Conservation (phyloP, 179 eudicot species). For the Nepenthes alata region DNA sequence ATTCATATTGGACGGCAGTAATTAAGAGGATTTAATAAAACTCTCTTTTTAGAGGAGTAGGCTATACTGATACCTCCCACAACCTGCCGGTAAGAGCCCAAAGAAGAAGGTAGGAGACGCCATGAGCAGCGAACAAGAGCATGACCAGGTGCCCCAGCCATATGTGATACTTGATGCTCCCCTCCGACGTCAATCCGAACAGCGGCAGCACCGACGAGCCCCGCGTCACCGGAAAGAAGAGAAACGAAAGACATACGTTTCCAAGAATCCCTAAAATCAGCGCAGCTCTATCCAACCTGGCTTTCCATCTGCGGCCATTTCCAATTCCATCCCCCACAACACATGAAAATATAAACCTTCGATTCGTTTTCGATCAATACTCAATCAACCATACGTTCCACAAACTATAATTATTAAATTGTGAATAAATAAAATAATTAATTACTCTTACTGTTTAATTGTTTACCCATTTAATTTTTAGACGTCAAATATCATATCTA, state of each 20-base stretch:
- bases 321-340: too few species aligned
- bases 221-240: constrained; percentile 55
- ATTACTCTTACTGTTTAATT: too few species aligned
- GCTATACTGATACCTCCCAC: constrained; percentile 20
- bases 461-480: not conserved
- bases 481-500: too few species aligned
- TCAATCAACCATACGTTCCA: too few species aligned
- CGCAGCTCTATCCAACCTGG: constrained; percentile 30
- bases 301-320: constrained; percentile 24
- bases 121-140: constrained; percentile 33
- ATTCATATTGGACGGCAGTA: too few species aligned
- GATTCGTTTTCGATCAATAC: too few species aligned
- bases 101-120: constrained; percentile 33
- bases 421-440: too few species aligned
- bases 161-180: constrained; percentile 55
- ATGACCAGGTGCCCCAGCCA: constrained; percentile 52
- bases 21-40: too few species aligned
- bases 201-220: constrained; percentile 45
- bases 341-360: too few species aligned
- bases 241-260: constrained; percentile 36
- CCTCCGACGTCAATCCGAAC: constrained; percentile 53
- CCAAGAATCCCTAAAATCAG: constrained; percentile 41
- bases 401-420: too few species aligned
- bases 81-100: constrained; percentile 29
- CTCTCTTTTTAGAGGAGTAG: too few species aligned